Evolutionary conservation across 1,284 basidiomycete species (phyloP).

Genomic region (Volvariella volvacea): DNA sequence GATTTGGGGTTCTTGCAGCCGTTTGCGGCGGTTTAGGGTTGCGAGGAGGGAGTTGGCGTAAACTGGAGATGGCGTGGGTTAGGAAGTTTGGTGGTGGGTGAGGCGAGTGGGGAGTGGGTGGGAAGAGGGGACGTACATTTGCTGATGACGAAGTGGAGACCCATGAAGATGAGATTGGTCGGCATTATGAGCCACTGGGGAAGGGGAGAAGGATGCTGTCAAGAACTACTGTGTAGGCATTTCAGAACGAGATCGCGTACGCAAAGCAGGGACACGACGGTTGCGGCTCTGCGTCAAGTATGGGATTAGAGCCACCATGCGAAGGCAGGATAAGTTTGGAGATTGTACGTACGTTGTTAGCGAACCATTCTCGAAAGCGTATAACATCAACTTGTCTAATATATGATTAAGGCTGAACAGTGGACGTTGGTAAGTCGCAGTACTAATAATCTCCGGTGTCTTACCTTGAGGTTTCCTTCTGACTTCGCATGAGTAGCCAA

Average conservation of each 20-base stretch:
- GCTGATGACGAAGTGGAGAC: slow-evolving; percentile 44
- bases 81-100: not conserved
- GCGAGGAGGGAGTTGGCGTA: slow-evolving; percentile 7
- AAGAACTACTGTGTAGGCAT: not conserved
- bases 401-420: slow-evolving; percentile 38
- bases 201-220: not conserved
- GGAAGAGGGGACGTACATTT: slow-evolving; percentile 29
- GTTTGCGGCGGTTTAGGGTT: not conserved
- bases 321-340: too few relatives aligned
- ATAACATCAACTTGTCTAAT: slow-evolving; percentile 43
- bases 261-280: slow-evolving; percentile 34
- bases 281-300: slow-evolving; percentile 21
- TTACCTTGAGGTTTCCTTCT: slow-evolving; percentile 21
- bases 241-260: slow-evolving; percentile 22
- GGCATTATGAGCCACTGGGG: slow-evolving; percentile 41
- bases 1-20: too few relatives aligned
- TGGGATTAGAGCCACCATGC: too few relatives aligned
- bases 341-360: slow-evolving; percentile 33
- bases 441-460: not conserved
- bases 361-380: slow-evolving; percentile 46
- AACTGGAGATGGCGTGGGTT: not conserved
- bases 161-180: slow-evolving; percentile 39
- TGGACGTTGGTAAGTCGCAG: not conserved
- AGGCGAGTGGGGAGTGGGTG: not conserved
- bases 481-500: slow-evolving; percentile 30